These are phyloP conservation scores for Boletus barrowsii DNA, from an alignment of 768 basidiomycete species.

Conservation along the genomic window DNA sequence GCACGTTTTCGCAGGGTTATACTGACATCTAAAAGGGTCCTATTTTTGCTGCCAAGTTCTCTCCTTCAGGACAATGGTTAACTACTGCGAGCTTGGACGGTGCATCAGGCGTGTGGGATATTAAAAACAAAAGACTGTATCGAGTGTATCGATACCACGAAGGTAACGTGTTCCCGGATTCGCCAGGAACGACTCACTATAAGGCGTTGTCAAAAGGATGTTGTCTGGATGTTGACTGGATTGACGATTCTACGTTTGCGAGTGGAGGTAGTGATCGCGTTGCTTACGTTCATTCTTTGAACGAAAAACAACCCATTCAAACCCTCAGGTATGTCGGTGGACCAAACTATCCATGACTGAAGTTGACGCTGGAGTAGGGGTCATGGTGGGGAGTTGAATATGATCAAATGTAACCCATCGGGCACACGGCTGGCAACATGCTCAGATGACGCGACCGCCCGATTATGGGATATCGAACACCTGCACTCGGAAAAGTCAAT, in stretches of 20 bases:
- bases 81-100: constrained; percentile 76
- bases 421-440: constrained; percentile 72
- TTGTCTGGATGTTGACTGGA: constrained; percentile 80
- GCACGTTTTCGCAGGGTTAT: neutral
- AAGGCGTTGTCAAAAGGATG: constrained; percentile 47
- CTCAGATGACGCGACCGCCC: constrained; percentile 77
- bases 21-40: constrained; percentile 55
- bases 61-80: constrained; percentile 68
- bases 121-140: constrained; percentile 55
- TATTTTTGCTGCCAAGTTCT: constrained; percentile 78
- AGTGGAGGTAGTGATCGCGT: constrained; percentile 69
- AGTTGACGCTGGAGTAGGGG: constrained; percentile 43
- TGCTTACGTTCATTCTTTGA: constrained; percentile 60
- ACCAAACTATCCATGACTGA: neutral
- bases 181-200: constrained; percentile 1
- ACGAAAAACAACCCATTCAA: constrained; percentile 50
- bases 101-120: constrained; percentile 77
- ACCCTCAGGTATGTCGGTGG: constrained; percentile 53
- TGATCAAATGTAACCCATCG: constrained; percentile 66
- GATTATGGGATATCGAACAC: constrained; percentile 68
- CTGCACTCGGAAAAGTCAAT: constrained; percentile 30
- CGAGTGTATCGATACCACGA: constrained; percentile 64
- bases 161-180: constrained; percentile 40
- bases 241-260: constrained; percentile 66
- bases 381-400: constrained; percentile 75